Base-by-base conservation (phyloP, 345 rosid species). In the Dimocarpus longan region DNA sequence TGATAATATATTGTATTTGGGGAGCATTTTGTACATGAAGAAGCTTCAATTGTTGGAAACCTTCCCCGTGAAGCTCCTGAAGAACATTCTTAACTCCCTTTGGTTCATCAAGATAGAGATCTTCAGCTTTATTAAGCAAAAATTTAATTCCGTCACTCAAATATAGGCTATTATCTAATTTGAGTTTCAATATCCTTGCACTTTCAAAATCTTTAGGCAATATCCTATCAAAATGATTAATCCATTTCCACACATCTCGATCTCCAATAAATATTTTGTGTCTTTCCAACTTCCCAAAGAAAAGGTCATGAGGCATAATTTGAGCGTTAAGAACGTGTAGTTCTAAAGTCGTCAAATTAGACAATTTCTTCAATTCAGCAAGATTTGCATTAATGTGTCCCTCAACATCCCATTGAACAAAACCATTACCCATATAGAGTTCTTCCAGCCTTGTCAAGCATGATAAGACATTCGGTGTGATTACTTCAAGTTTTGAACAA, bases 391-490 rank as follows among this genome's bases (percentile, higher is more conserved):
- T 82, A 1, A 43, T 63, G 28, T 2, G 32, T 16, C 65, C 77
- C 18, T 67, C 78, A 37, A 2, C 11, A 2, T 78, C 84, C 88
- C 88, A 85, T 3, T 48, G 24, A 24, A 42, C 28, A 46, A 74
- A 76, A 63, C 72, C 73, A 7, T 67, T 48, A 8, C 54, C 54
- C 72, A 83, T 68, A 16, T 18, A 37, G 7, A 86, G 59, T 6
- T 83, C 88, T 57, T 86, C 86, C 50, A 86, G 32, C 8, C 3
- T 26, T 2, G 66, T 18, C 71, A 86, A 70, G 1, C 65, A 39
- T 42, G 76, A 39, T 10, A 86, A 11, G 4, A 83, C 71, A 71
- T 66, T 64, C 8, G 86, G 79, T 1, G 70, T n/a, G 32, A 86
- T 83, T 10, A 46, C 64, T 73, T 54, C 18, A 21, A 86, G 82